Percentiles rank a stretch among this genome's conserved stretches.
Evolutionary conservation across 176 grass and related monocot genomes (phyloP).

Genomic region (Aechmea fasciata): DNA sequence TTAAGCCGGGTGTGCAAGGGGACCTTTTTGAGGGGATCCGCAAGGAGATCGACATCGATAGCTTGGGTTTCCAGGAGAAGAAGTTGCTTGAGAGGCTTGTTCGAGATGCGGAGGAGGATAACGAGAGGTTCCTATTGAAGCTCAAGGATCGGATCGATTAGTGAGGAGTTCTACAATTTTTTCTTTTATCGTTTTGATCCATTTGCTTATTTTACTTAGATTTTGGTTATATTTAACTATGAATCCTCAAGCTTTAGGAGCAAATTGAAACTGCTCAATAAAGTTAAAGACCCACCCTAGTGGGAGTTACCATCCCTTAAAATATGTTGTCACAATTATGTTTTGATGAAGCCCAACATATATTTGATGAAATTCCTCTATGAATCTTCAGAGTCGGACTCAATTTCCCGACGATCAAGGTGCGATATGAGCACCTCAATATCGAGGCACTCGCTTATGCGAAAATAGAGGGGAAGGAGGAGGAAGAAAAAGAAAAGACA

Average conservation of each 20-base stretch:
- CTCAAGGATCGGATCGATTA: conserved; percentile 68
- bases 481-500: too few relatives aligned
- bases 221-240: not conserved
- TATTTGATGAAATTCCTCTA: conserved; percentile 7
- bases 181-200: too few relatives aligned
- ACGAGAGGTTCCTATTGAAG: conserved; percentile 81
- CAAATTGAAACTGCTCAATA: not conserved
- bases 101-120: conserved; percentile 71
- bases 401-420: conserved; percentile 42
- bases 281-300: not conserved
- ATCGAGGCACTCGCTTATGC: conserved; percentile 38
- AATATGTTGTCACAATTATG: conserved; percentile 1
- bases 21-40: too few relatives aligned
- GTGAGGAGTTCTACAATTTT: conserved; percentile 9
- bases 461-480: conserved; percentile 28
- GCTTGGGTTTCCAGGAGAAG: conserved; percentile 24
- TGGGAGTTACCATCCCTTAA: too few relatives aligned
- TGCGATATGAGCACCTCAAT: conserved; percentile 45
- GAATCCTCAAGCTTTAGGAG: not conserved
- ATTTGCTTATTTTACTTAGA: too few relatives aligned
- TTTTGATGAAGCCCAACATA: conserved; percentile 10
- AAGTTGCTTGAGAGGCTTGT: conserved; percentile 56
- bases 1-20: too few relatives aligned
- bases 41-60: conserved; percentile 51
- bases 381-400: conserved; percentile 35